These are phyloP conservation scores for Tulasnella sp. DNA, from an alignment of 768 basidiomycete genomes.

Conservation along the genomic window DNA sequence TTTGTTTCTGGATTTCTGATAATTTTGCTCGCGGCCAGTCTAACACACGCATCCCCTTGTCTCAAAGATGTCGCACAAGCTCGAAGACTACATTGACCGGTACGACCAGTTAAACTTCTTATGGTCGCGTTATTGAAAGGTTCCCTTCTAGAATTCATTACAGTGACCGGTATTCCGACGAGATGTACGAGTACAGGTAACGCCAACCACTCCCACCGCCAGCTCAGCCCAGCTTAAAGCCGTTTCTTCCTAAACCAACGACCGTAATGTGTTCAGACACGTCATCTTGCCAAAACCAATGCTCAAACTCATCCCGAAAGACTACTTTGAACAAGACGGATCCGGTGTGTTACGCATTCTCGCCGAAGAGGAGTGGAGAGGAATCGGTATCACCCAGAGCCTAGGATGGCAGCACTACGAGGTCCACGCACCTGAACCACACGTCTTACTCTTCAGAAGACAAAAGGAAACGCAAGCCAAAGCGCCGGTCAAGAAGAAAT, in stretches of 20 bases:
- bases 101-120: neutral
- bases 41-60: too few species aligned
- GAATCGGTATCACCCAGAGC: constrained; percentile 91
- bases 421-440: constrained; percentile 91
- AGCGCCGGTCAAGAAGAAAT: constrained; percentile 9
- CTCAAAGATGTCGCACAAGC: too few species aligned
- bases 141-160: constrained; percentile 57
- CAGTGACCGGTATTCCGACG: constrained; percentile 85
- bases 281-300: constrained; percentile 93
- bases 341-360: constrained; percentile 71
- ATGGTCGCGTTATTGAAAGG: neutral
- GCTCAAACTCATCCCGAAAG: constrained; percentile 84
- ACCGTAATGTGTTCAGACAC: constrained; percentile 40
- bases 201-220: neutral
- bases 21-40: too few species aligned
- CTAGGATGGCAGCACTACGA: constrained; percentile 96
- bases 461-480: neutral
- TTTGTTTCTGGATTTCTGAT: too few species aligned
- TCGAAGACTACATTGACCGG: constrained; percentile 12
- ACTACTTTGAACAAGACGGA: constrained; percentile 59
- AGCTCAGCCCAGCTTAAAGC: neutral
- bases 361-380: constrained; percentile 84
- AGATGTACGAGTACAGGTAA: constrained; percentile 67
- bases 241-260: neutral
- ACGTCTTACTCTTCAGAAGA: constrained; percentile 87